These are phyloP conservation scores for Lagerstroemia speciosa DNA, from an alignment of 345 rosid species.

Conservation along the genomic window DNA sequence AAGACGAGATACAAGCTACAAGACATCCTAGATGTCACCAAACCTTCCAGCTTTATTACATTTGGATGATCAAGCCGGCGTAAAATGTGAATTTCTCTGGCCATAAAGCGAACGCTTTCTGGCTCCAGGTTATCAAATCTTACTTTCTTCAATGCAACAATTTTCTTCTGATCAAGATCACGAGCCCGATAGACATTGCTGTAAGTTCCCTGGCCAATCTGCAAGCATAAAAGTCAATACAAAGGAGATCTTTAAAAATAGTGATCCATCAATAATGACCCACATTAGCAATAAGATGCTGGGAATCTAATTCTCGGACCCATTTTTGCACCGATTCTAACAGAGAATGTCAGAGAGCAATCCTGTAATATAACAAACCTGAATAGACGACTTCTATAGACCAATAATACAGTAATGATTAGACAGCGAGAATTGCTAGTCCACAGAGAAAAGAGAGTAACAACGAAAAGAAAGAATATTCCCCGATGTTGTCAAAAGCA, in stretches of 20 bases:
- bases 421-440: too few relatives aligned
- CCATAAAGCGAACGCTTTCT: conserved; percentile 96
- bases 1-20: conserved; percentile 97
- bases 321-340: neutral
- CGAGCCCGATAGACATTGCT: conserved; percentile 95
- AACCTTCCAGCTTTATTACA: conserved; percentile 90
- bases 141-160: conserved; percentile 95
- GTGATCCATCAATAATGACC: too few relatives aligned
- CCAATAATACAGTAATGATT: too few relatives aligned
- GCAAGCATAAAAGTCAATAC: conserved; percentile 15
- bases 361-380: too few relatives aligned
- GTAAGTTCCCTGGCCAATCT: conserved; percentile 99
- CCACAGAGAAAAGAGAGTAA: neutral
- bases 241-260: neutral
- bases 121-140: conserved; percentile 94
- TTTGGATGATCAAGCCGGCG: conserved; percentile 93
- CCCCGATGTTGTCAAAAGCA: too few relatives aligned
- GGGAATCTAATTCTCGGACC: neutral
- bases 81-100: conserved; percentile 87
- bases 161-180: conserved; percentile 84
- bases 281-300: neutral
- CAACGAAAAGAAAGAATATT: too few relatives aligned
- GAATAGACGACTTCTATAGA: too few relatives aligned
- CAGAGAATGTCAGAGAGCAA: too few relatives aligned
- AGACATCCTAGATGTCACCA: conserved; percentile 98